Conservation (phyloP, 176 grass and related monocot species). For the Rhipidocladum racemiflorum region DNA sequence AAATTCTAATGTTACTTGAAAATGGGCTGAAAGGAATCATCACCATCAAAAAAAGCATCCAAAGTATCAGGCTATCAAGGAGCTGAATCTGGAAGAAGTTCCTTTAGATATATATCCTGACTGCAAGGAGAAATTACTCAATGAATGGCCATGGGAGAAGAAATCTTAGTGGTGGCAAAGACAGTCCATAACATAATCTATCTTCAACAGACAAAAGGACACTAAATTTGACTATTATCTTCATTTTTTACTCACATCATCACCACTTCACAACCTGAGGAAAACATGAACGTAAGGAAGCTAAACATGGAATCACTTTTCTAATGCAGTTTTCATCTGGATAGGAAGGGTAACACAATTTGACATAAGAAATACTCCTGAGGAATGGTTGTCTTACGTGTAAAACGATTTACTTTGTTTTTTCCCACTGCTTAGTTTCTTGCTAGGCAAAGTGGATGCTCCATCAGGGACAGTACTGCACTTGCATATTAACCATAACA, state of each 20-base stretch:
- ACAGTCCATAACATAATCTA: neutral
- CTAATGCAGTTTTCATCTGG: no score
- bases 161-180: constrained; percentile 4
- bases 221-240: neutral
- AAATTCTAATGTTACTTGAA: neutral
- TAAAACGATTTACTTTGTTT: no score
- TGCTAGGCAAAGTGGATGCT: no score
- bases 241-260: no score
- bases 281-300: no score
- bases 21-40: neutral
- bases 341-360: no score
- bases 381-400: no score
- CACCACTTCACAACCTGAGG: no score
- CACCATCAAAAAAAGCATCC: constrained; percentile 62
- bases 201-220: neutral
- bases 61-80: constrained; percentile 53
- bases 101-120: constrained; percentile 73
- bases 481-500: neutral
- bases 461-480: no score
- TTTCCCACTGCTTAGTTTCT: no score
- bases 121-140: constrained; percentile 30
- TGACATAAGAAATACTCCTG: no score
- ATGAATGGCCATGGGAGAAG: neutral
- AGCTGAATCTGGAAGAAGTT: constrained; percentile 64
- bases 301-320: no score